A percentile compares a stretch with the other conserved stretches of the same genome.
phyloP scores from a whole-genome alignment of 2,329 filamentous ascomycete genomes.

The Parastagonospora nodorum region DNA sequence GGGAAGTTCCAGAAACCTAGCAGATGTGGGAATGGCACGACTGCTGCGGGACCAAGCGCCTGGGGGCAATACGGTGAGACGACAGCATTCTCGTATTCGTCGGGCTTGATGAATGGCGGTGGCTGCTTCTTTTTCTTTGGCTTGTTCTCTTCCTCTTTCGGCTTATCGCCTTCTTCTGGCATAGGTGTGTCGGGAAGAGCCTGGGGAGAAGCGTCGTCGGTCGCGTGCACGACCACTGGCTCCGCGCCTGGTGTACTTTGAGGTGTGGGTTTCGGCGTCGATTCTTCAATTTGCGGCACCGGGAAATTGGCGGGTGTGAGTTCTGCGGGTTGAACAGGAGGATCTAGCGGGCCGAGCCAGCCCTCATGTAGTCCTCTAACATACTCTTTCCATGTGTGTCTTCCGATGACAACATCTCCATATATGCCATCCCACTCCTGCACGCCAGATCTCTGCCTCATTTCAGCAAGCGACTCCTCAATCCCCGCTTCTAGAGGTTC shows the following conservation, averaged over 20 bases:
- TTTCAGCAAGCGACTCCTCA: constrained; percentile 64
- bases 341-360: constrained; percentile 84
- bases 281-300: constrained; percentile 10
- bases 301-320: constrained; percentile 19
- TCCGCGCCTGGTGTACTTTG: constrained; percentile 4
- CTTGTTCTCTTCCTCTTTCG: constrained; percentile 50
- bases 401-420: constrained; percentile 87
- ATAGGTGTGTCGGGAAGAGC: constrained; percentile 30
- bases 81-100: constrained; percentile 70
- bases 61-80: constrained; percentile 70
- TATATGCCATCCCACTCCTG: constrained; percentile 72
- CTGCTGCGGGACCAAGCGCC: constrained; percentile 72
- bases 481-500: constrained; percentile 55
- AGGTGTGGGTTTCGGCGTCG: background rate
- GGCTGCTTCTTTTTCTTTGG: constrained; percentile 63
- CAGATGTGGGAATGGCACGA: constrained; percentile 83
- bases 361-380: constrained; percentile 91
- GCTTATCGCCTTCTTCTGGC: constrained; percentile 32
- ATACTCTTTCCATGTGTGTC: constrained; percentile 98
- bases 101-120: constrained; percentile 72
- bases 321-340: constrained; percentile 52
- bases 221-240: constrained; percentile 8
- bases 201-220: constrained; percentile 45
- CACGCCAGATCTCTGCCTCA: constrained; percentile 70
- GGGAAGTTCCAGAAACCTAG: constrained; percentile 92